phyloP scores from a whole-genome alignment of 164 flowering plant genomes.

The Tinospora cordifolia region DNA sequence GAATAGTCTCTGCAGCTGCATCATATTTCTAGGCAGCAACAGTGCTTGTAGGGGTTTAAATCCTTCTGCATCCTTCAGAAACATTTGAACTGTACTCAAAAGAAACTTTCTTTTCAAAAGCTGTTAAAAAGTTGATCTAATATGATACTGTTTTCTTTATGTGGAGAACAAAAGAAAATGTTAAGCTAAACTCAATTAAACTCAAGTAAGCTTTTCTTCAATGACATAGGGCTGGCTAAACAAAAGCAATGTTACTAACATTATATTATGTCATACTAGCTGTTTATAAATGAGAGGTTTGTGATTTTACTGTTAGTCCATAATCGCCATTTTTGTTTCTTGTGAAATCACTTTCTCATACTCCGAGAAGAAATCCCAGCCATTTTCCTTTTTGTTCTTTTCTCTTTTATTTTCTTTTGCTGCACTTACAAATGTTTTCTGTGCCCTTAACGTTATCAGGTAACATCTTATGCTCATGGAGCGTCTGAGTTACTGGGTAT shows the following conservation, averaged over 20 bases:
- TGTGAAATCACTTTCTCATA: too few relatives aligned
- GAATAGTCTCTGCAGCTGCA: not conserved
- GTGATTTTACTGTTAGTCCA: too few relatives aligned
- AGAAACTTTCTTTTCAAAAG: not conserved
- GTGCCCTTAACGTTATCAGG: constrained; percentile 29
- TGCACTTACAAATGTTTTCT: not conserved
- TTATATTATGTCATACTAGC: too few relatives aligned
- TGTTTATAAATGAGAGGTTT: too few relatives aligned
- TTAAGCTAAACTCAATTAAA: too few relatives aligned
- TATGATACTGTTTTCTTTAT: not conserved
- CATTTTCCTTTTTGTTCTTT: too few relatives aligned
- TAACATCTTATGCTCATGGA: constrained; percentile 96
- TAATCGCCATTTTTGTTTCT: too few relatives aligned
- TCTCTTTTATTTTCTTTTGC: too few relatives aligned
- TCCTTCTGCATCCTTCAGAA: not conserved
- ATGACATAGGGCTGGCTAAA: too few relatives aligned
- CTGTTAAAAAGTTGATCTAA: not conserved
- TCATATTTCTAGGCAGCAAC: not conserved
- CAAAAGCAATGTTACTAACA: too few relatives aligned
- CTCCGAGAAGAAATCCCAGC: too few relatives aligned
- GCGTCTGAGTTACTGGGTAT: constrained; percentile 89
- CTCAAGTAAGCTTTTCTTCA: too few relatives aligned
- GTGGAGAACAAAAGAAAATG: not conserved
- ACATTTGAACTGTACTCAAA: not conserved
- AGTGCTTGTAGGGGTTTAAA: not conserved